These are phyloP conservation scores for Ustilago vetiveriae DNA, from an alignment of 1,284 basidiomycete species.

Conservation along the genomic window DNA sequence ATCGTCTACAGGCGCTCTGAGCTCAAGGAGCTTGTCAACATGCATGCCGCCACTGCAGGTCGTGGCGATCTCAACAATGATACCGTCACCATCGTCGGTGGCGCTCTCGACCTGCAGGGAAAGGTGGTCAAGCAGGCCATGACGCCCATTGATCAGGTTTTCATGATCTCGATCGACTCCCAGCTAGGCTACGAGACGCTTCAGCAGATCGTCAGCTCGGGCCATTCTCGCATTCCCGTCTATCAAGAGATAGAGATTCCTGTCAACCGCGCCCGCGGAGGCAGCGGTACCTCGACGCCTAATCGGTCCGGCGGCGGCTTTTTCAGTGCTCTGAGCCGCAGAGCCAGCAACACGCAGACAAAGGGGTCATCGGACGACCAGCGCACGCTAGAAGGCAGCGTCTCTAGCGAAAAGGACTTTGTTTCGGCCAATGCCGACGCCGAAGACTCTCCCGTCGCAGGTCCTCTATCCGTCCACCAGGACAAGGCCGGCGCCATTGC, in stretches of 20 bases:
- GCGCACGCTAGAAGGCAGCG: slow-evolving; percentile 38
- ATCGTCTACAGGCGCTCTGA: slow-evolving; percentile 69
- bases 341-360: slow-evolving; percentile 66
- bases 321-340: slow-evolving; percentile 38
- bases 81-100: slow-evolving; percentile 79
- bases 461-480: slow-evolving; percentile 2
- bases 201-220: slow-evolving; percentile 78
- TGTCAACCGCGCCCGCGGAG: slow-evolving; percentile 31
- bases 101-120: slow-evolving; percentile 78
- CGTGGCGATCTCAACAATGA: slow-evolving; percentile 76
- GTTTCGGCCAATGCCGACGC: slow-evolving; percentile 44
- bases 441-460: slow-evolving; percentile 69
- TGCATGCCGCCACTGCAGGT: slow-evolving; percentile 73
- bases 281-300: slow-evolving; percentile 45
- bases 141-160: slow-evolving; percentile 76
- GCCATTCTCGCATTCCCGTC: slow-evolving; percentile 75
- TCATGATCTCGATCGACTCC: slow-evolving; percentile 83
- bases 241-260: slow-evolving; percentile 69
- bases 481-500: no score
- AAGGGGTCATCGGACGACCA: slow-evolving; percentile 29
- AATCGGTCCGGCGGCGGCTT: slow-evolving; percentile 25
- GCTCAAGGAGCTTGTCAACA: slow-evolving; percentile 78
- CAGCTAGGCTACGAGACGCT: slow-evolving; percentile 81
- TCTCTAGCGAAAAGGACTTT: slow-evolving; percentile 23
- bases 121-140: slow-evolving; percentile 78